A percentile compares a stretch with the other conserved stretches of the same genome.
phyloP scores from a whole-genome alignment of 768 basidiomycete genomes.

The Boletus insuetus region DNA sequence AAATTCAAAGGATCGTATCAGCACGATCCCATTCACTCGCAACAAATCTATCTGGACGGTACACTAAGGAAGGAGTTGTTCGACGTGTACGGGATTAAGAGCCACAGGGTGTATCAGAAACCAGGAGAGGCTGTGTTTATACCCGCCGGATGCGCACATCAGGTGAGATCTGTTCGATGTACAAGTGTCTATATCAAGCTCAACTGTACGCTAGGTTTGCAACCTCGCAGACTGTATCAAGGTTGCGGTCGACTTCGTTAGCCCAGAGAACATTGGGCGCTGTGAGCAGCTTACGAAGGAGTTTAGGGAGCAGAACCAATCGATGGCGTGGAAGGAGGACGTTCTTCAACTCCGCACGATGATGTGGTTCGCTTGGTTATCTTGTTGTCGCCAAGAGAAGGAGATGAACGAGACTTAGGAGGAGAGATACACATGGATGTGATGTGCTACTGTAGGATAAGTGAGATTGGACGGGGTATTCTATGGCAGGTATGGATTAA shows the following conservation, averaged over 20 bases:
- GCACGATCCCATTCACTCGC: constrained; percentile 88
- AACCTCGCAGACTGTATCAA: constrained; percentile 96
- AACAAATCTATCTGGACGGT: constrained; percentile 81
- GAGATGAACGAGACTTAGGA: constrained; percentile 35
- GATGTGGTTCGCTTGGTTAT: constrained; percentile 94
- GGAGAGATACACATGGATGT: not conserved
- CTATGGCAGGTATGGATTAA: constrained; percentile 26
- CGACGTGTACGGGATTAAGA: constrained; percentile 66
- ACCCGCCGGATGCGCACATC: constrained; percentile 90
- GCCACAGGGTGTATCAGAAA: constrained; percentile 83
- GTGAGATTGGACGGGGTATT: constrained; percentile 21
- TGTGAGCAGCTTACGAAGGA: constrained; percentile 86
- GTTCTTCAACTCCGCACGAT: constrained; percentile 87
- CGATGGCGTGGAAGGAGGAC: constrained; percentile 91
- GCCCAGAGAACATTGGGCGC: constrained; percentile 84
- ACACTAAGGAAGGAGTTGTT: constrained; percentile 63
- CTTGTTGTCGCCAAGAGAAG: constrained; percentile 52
- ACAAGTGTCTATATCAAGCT: not conserved
- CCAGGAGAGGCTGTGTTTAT: constrained; percentile 95
- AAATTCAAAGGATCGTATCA: constrained; percentile 54
- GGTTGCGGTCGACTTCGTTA: constrained; percentile 93
- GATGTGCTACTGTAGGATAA: constrained; percentile 22
- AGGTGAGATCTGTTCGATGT: constrained; percentile 46
- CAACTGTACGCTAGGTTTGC: constrained; percentile 57
- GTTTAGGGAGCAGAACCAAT: constrained; percentile 87